Evolutionary conservation across 495 filamentous ascomycete species (phyloP), one percentile per base, ranked within the genome.

Genomic region (Penicillium psychrofluorescens): DNA sequence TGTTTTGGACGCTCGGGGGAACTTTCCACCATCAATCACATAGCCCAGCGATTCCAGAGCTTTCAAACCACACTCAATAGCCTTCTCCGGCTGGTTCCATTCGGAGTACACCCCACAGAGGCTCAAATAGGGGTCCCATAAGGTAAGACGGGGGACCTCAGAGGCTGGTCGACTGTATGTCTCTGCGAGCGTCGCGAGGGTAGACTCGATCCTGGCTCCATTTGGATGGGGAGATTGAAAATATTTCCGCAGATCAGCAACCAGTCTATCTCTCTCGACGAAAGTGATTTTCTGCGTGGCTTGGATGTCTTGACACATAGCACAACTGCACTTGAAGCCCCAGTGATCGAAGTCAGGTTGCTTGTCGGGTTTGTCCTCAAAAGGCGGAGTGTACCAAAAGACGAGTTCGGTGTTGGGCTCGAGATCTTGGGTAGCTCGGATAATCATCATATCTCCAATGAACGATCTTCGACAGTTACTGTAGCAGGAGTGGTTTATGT

Each of bases 361-460:
- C 49, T 27, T 22, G 4, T 22, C 22, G 0, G 22, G 48, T 11
- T 40, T 48, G 12, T 46, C 53, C 48, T 41, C 61, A 53, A 50
- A 38, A 55, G 65, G 50, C 10, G 28, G 15, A 22, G 38, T 39
- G 34, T 69, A 69, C 27, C 44, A 53, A 31, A 61, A 50, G 0
- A 61, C 70, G 12, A 84, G 36, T 48, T 83, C 79, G 10, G 74
- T 72, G 40, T 70, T 62, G 0, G 61, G 44, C 6, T 55, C 50
- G 9, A 84, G 58, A 50, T 72, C 56, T 14, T 49, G 38, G 7
- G 62, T 49, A 0, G 79, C 76, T 11, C 77, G 74, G 9, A 79
- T 42, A 41, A 81, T 61, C 55, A 74, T 68, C 62, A 84, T 67
- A 50, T 83, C 78, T 30, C 79, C 75, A 39, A 81, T 75, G 58